Evolutionary conservation across 352 stramenopile species (phyloP).

Genomic region (Globisporangium apiculatum): DNA sequence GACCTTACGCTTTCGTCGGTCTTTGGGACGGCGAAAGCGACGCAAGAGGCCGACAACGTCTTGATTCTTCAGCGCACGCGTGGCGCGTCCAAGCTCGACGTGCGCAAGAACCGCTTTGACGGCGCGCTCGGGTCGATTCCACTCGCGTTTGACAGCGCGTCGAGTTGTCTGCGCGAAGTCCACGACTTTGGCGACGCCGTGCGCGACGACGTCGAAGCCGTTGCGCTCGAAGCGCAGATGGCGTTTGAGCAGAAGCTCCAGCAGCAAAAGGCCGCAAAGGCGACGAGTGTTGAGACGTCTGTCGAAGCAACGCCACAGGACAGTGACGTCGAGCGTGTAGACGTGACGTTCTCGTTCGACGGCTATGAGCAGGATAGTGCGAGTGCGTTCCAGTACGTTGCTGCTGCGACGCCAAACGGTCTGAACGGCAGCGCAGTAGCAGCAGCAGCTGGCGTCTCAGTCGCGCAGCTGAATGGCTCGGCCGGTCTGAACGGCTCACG

Average conservation of each 20-base stretch:
- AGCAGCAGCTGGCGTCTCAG: too few species aligned
- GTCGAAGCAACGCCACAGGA: background rate
- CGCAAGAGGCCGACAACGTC: slow-evolving; percentile 99
- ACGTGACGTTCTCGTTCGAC: slow-evolving; percentile 9
- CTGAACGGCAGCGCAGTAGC: too few species aligned
- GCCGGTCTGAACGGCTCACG: background rate
- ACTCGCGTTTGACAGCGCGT: slow-evolving; percentile 76
- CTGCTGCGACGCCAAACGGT: background rate
- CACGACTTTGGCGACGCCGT: slow-evolving; percentile 36
- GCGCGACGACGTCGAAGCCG: slow-evolving; percentile 57
- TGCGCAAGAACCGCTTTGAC: slow-evolving; percentile 96
- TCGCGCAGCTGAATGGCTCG: slow-evolving; percentile 4
- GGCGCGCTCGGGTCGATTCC: slow-evolving; percentile 85
- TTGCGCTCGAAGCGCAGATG: slow-evolving; percentile 78
- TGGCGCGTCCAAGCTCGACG: slow-evolving; percentile 91
- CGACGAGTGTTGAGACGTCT: too few species aligned
- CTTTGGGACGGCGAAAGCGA: slow-evolving; percentile 98
- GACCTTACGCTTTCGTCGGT: slow-evolving; percentile 93
- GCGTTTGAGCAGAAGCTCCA: slow-evolving; percentile 54
- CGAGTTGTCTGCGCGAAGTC: slow-evolving; percentile 61
- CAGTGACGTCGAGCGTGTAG: background rate
- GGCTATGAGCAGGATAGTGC: background rate
- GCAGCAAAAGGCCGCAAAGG: slow-evolving; percentile 22
- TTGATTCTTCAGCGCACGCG: slow-evolving; percentile 95
- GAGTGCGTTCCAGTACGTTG: slow-evolving; percentile 6